Evolutionary conservation across 2,329 filamentous ascomycete species (phyloP), one percentile per base, ranked within the genome.

Genomic region (Magnaporthales sp.): DNA sequence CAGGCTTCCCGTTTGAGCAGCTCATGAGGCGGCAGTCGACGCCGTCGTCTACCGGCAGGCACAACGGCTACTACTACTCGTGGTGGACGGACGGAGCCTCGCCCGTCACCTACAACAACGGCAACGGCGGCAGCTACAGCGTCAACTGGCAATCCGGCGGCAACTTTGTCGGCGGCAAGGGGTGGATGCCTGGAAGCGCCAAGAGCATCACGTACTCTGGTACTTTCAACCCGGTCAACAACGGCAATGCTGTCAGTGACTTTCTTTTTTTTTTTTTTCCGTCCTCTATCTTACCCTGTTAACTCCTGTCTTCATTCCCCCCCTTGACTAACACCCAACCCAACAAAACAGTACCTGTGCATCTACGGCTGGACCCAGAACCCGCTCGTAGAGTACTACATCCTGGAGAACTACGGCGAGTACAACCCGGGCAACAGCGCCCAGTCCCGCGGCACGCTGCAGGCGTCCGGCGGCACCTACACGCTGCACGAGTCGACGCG

Each of bases 31-130:
- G 74, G 10, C 64, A 66, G 64, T 66, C 64, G 70, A 83, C 83
- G 30, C 73, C 78, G 66, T 82, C 78, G 69, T 74, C 76, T 15
- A 83, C 80, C 3, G 85, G 84, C 63, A 83, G 78, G 7, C 77
- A 83, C 76, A 82, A 85, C 71, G 84, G 84, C 66, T 88, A 80
- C 77, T 88, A 83, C 78, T 88, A 84, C 75, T 85, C 82, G 9
- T 87, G 80, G 78, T 88, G 84, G 84, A 85, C 81, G 66, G 84
- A 87, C 68, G 81, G 81, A 31, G 77, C 75, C 19, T 79, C 76
- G 38, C 72, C 76, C 58, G 81, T 83, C 8, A 81, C 77, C 54
- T 88, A 87, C 77, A 84, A 80, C 72, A 87, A 86, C 74, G 81
- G 79, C 38, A 24, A 13, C 61, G 77, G 75, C n/a, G 79, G 77